Conservation (phyloP, 305 asterid species). For the Vinca major region DNA sequence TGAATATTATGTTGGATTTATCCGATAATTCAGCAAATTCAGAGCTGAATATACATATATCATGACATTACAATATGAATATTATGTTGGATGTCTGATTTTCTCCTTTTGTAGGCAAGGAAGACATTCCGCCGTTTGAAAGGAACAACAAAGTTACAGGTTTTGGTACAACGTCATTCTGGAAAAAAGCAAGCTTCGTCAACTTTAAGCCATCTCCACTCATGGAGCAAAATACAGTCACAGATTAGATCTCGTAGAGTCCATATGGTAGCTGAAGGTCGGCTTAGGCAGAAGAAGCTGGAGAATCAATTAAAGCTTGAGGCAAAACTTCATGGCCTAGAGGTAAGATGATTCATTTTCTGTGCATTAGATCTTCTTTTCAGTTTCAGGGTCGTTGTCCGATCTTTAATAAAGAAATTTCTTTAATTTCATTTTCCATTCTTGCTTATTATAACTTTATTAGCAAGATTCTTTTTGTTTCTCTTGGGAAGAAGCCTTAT, state of each 20-base stretch:
- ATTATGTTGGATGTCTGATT: conserved; percentile 4
- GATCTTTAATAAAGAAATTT: background rate
- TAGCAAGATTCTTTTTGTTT: too few species aligned
- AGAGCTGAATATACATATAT: too few species aligned
- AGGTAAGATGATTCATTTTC: conserved; percentile 34
- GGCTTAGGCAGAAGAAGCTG: conserved; percentile 61
- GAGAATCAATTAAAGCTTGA: conserved; percentile 80
- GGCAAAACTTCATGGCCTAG: conserved; percentile 74
- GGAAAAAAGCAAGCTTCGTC: conserved; percentile 66
- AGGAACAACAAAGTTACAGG: conserved; percentile 52
- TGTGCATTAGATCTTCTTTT: background rate
- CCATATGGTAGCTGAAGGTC: conserved; percentile 69
- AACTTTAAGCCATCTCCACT: conserved; percentile 52
- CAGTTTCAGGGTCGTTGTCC: background rate
- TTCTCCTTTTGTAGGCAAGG: conserved; percentile 53
- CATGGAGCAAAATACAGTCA: conserved; percentile 69
- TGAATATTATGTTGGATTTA: too few species aligned
- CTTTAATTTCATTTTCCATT: background rate
- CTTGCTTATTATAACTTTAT: too few species aligned
- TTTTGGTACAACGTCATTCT: conserved; percentile 40
- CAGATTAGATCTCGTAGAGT: conserved; percentile 62
- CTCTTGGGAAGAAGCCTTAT: too few species aligned
- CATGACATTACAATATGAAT: too few species aligned
- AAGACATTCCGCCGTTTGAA: conserved; percentile 39
- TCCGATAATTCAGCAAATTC: too few species aligned